These are phyloP conservation scores for Emiliania huxleyi DNA, from an alignment of 78 protist genomes.

Conservation along the genomic window DNA sequence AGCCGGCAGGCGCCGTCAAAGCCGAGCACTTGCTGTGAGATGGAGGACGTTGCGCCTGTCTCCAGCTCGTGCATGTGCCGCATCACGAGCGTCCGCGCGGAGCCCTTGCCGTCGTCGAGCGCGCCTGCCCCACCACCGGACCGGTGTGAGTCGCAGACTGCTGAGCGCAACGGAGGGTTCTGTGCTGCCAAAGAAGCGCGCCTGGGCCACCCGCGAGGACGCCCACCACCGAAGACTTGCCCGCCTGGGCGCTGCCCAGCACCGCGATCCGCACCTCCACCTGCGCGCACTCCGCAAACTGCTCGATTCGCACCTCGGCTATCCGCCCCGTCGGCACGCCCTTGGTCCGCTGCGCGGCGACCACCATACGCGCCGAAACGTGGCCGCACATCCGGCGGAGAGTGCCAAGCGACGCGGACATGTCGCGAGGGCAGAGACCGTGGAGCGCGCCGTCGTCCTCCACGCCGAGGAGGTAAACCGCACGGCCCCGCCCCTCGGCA, in stretches of 20 bases:
- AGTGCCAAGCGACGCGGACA: neutral
- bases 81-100: neutral
- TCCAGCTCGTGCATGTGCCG: constrained; percentile 44
- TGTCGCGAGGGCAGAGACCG: neutral
- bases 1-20: neutral
- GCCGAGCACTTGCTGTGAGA: neutral
- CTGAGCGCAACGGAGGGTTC: no score
- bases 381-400: neutral
- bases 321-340: no score
- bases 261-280: neutral
- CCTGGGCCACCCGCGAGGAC: neutral
- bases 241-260: neutral
- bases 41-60: neutral
- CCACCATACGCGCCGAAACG: neutral
- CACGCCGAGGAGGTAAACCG: constrained; percentile 83
- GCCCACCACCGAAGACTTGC: neutral
- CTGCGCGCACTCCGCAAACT: neutral
- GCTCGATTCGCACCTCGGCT: neutral
- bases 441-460: constrained; percentile 66
- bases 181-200: no score
- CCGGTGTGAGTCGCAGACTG: no score
- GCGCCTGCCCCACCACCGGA: neutral
- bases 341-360: neutral
- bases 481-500: constrained; percentile 75
- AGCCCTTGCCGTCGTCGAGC: neutral